Percentiles rank a stretch among this genome's conserved stretches.
Evolutionary conservation across 495 filamentous ascomycete species (phyloP).

Genomic region (Tuber umbilicatum): DNA sequence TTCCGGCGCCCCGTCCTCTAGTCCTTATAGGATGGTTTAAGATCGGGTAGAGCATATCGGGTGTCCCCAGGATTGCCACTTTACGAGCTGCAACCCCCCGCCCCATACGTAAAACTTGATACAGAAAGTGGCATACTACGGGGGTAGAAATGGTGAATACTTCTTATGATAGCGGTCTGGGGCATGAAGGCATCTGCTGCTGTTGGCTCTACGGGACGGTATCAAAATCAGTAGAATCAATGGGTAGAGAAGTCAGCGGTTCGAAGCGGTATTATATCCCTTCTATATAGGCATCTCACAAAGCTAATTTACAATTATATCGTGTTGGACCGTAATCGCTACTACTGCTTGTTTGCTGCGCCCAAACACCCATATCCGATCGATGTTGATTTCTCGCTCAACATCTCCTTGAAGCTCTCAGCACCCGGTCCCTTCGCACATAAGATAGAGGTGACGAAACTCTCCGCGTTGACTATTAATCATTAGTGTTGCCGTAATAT

Average conservation of each 20-base stretch:
- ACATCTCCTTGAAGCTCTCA: background rate
- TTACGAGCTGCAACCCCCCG: background rate
- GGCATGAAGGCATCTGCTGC: background rate
- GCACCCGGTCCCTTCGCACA: constrained; percentile 7
- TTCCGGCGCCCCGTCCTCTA: background rate
- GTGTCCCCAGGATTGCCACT: background rate
- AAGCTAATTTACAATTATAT: background rate
- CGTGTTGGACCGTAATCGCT: background rate
- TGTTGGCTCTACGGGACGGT: too few species aligned
- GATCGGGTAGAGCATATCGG: background rate
- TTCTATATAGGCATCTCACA: background rate
- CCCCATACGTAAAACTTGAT: background rate
- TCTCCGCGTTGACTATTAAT: constrained; percentile 27
- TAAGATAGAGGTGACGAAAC: constrained; percentile 27
- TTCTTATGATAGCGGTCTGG: background rate
- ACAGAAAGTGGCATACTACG: background rate
- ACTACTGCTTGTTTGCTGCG: background rate
- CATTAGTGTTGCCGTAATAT: background rate
- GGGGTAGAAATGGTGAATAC: background rate
- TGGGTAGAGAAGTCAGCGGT: background rate
- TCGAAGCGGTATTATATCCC: background rate
- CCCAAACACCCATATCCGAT: background rate
- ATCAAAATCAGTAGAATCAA: background rate
- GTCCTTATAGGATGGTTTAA: background rate
- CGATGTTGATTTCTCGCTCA: background rate